These are phyloP conservation scores for Diatrype stigma DNA, from an alignment of 2,329 filamentous ascomycete species.

Conservation along the genomic window DNA sequence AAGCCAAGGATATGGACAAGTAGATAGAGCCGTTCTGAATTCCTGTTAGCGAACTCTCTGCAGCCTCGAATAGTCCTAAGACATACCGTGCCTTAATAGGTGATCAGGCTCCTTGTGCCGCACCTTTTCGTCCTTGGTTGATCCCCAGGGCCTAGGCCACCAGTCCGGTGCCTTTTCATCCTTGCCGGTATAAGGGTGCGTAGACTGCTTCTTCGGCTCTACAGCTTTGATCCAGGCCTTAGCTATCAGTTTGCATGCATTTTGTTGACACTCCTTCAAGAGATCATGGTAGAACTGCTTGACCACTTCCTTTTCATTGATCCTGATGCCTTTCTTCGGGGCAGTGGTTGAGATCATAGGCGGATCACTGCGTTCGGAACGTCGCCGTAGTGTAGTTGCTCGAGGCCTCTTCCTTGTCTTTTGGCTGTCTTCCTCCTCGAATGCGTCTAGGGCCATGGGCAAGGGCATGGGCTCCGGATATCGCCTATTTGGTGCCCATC, in stretches of 20 bases:
- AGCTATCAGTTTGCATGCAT: constrained; percentile 66
- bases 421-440: constrained; percentile 25
- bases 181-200: constrained; percentile 66
- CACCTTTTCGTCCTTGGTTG: constrained; percentile 49
- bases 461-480: constrained; percentile 12
- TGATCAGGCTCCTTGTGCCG: constrained; percentile 72
- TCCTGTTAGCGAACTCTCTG: constrained; percentile 6
- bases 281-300: constrained; percentile 57
- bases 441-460: constrained; percentile 12
- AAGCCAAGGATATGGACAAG: constrained; percentile 58
- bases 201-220: constrained; percentile 73
- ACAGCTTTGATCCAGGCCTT: constrained; percentile 74
- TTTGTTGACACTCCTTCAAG: constrained; percentile 65
- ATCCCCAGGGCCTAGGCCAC: constrained; percentile 59
- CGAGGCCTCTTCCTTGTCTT: constrained; percentile 35
- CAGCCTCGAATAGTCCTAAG: not conserved
- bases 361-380: constrained; percentile 34
- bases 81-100: constrained; percentile 60
- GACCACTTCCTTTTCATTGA: constrained; percentile 51
- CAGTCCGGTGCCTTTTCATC: constrained; percentile 60
- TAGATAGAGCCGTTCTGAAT: constrained; percentile 53
- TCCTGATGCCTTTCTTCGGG: constrained; percentile 42
- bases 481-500: constrained; percentile 10
- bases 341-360: constrained; percentile 30
- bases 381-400: constrained; percentile 28